Evolutionary conservation across 2,329 filamentous ascomycete genomes (phyloP).

Genomic region (Fusarium caatingaense): DNA sequence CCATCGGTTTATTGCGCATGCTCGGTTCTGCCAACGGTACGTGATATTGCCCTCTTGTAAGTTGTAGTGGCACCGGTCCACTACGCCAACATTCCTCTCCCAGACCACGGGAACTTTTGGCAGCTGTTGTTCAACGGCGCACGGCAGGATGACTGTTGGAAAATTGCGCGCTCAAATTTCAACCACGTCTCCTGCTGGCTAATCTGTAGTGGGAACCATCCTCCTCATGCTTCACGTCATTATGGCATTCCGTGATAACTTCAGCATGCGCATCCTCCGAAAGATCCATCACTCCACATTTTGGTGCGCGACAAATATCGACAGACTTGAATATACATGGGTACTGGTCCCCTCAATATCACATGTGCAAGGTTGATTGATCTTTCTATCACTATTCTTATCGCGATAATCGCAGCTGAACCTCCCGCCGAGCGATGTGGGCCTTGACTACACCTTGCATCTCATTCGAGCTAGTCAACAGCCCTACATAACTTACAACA

Average conservation of each 20-base stretch:
- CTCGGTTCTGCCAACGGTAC: constrained; percentile 19
- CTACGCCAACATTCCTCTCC: constrained; percentile 37
- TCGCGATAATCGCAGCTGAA: constrained; percentile 4
- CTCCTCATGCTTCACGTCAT: not conserved
- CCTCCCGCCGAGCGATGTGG: constrained; percentile 21
- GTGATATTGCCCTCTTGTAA: constrained; percentile 15
- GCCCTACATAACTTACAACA: constrained; percentile 27
- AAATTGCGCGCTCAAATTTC: not conserved
- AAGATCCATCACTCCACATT: not conserved
- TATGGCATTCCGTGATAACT: constrained; percentile 5
- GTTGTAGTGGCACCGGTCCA: constrained; percentile 1
- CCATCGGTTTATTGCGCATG: constrained; percentile 19
- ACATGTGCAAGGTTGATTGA: constrained; percentile 10
- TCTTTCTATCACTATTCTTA: constrained; percentile 2
- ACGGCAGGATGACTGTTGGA: not conserved
- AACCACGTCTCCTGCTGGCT: not conserved
- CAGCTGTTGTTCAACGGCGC: not conserved
- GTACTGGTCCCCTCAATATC: constrained; percentile 4
- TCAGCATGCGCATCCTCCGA: not conserved
- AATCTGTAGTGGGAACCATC: not conserved
- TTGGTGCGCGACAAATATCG: not conserved
- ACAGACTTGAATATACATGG: not conserved
- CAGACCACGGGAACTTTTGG: constrained; percentile 5
- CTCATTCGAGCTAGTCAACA: constrained; percentile 21
- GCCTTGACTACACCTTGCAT: constrained; percentile 23